These are phyloP conservation scores for Silene coronaria DNA, from an alignment of 179 eudicot species.

Conservation along the genomic window DNA sequence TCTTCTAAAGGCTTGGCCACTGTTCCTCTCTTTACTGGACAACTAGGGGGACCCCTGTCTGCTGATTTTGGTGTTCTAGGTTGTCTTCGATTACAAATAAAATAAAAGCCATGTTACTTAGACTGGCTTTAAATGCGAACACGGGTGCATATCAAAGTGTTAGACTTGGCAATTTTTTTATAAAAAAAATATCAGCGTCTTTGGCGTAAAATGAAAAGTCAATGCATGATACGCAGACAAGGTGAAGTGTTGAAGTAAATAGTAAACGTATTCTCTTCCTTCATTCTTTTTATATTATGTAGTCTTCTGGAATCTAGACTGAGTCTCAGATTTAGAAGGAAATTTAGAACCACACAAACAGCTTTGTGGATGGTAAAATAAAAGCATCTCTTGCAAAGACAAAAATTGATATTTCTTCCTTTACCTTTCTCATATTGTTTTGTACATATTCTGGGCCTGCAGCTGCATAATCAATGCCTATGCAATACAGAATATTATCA, in stretches of 20 bases:
- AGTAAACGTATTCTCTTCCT: neutral
- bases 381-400: slow-evolving; percentile 31
- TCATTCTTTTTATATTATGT: neutral
- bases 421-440: slow-evolving; percentile 9
- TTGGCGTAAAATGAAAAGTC: too few relatives aligned
- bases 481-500: neutral
- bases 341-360: slow-evolving; percentile 37
- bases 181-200: too few relatives aligned
- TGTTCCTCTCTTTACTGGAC: slow-evolving; percentile 47
- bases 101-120: neutral
- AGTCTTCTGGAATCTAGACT: slow-evolving; percentile 16
- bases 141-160: neutral
- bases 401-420: slow-evolving; percentile 23
- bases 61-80: slow-evolving; percentile 41
- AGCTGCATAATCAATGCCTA: neutral
- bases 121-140: neutral
- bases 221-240: too few relatives aligned
- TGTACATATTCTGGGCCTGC: slow-evolving; percentile 1
- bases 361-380: slow-evolving; percentile 40
- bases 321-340: slow-evolving; percentile 17
- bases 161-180: too few relatives aligned
- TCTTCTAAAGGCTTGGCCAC: slow-evolving; percentile 28
- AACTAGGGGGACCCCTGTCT: slow-evolving; percentile 51
- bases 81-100: slow-evolving; percentile 20
- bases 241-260: too few relatives aligned